Conservation (phyloP, 192 early-diverging fungal genomes). For the Coemansia sp. region DNA sequence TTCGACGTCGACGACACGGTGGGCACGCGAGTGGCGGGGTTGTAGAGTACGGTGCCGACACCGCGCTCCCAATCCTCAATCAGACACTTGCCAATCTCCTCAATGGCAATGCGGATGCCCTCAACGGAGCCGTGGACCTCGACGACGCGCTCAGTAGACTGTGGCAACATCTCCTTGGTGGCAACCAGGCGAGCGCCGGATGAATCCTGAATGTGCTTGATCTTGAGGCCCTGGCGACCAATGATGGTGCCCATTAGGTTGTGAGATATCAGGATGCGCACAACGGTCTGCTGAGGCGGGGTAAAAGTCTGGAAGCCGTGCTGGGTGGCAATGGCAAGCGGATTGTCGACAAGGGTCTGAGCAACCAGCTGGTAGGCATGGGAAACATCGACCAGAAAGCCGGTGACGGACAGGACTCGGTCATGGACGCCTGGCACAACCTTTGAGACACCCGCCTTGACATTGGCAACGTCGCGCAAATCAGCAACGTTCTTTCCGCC, state of each 20-base stretch:
- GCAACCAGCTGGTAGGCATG: conserved; percentile 85
- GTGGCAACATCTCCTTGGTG: conserved; percentile 88
- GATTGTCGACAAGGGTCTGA: conserved; percentile 73
- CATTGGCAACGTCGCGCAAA: conserved; percentile 79
- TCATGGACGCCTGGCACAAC: conserved; percentile 85
- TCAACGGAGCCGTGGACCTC: conserved; percentile 84
- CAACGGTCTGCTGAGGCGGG: conserved; percentile 57
- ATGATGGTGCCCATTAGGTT: conserved; percentile 90
- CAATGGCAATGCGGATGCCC: conserved; percentile 79
- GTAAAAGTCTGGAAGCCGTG: conserved; percentile 51
- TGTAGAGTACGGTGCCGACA: conserved; percentile 81
- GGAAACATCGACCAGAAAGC: conserved; percentile 68
- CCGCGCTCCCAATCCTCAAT: conserved; percentile 84
- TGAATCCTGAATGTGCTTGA: conserved; percentile 93
- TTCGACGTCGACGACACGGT: conserved; percentile 51
- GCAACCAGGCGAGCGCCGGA: conserved; percentile 86
- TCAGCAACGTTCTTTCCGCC: conserved; percentile 88
- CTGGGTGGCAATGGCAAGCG: conserved; percentile 57
- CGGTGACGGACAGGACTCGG: conserved; percentile 75
- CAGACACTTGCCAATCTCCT: conserved; percentile 82
- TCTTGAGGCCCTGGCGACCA: conserved; percentile 89
- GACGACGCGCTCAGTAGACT: conserved; percentile 90
- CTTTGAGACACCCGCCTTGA: conserved; percentile 91
- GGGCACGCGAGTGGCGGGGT: conserved; percentile 63
- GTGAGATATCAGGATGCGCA: conserved; percentile 90